Conservation (phyloP, 2,329 filamentous ascomycete genomes). For the Exophiala calicioides region DNA sequence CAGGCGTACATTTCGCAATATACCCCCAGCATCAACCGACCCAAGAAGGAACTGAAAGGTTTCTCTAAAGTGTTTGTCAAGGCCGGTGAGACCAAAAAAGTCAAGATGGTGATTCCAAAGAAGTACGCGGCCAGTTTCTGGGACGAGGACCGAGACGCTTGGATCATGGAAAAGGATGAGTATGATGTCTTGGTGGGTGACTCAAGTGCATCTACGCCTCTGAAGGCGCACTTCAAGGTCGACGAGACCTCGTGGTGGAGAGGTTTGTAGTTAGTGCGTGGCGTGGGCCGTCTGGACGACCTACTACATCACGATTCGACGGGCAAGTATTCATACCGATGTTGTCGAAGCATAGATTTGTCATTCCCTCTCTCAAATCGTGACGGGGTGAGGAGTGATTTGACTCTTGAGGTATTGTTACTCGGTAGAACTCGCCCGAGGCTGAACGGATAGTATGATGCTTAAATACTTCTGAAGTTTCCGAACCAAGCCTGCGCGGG, state of each 20-base stretch:
- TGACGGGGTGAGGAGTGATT: too few species aligned
- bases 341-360: too few species aligned
- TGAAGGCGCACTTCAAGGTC: conserved; percentile 59
- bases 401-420: too few species aligned
- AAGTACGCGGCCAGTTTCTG: conserved; percentile 71
- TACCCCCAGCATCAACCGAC: conserved; percentile 55
- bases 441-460: too few species aligned
- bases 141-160: conserved; percentile 66
- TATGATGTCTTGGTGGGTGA: conserved; percentile 65
- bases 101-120: conserved; percentile 58
- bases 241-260: conserved; percentile 67
- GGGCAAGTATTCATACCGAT: too few species aligned
- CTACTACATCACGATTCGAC: not conserved
- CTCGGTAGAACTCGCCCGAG: too few species aligned
- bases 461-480: too few species aligned
- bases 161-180: conserved; percentile 65
- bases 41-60: conserved; percentile 65
- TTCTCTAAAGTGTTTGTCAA: conserved; percentile 65
- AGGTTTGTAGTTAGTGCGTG: conserved; percentile 52
- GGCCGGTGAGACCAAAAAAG: conserved; percentile 59
- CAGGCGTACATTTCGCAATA: conserved; percentile 54
- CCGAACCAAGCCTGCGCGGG: too few species aligned
- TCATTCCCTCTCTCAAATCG: too few species aligned
- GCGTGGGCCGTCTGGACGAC: not conserved
- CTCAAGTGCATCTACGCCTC: conserved; percentile 44